Base-by-base conservation (phyloP, 352 stramenopile species). In the Phytophthora syringae region DNA sequence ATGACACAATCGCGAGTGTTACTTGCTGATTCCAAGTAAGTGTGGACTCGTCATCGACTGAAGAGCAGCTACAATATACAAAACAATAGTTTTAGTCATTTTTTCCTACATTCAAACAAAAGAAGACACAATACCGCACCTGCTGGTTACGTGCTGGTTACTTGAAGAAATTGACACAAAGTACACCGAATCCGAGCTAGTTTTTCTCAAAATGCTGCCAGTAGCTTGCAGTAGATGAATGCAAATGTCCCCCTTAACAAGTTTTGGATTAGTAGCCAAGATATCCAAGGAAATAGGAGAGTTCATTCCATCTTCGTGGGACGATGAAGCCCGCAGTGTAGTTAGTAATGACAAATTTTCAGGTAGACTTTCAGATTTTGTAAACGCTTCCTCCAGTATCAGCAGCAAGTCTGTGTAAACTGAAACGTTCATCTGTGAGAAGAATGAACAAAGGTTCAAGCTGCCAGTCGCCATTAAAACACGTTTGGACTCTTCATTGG, bases 1-100 rank as follows among this genome's bases (percentile, higher is more conserved):
- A 15, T 37, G 30, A 67, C 0, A 28, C 30, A 4, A 77, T 42
- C 10, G 53, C 39, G 37, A 83, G 54, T 15, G 53, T 24, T 9
- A 80, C 7, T 1, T 83, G 69, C 16, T 83, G 72, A 42, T 83
- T 66, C 75, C 75, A 83, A 12, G 53, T 42, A n/a, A 80, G 7
- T 13, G 42, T 59, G 15, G 42, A 24, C 7, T 18, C 6, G 36
- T 64, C 57, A 24, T 42, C 44, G 49, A 39, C 15, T 34, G n/a
- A 39, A 10, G 51, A 52, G 22, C 30, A 68, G 3, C 64, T 72
- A 56, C 22, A 47, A 7, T 54, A 56, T 45, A 40, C 47, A 62
- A 15, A 25, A 47, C 5, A 27, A 34, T 5, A 50, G 3, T 22
- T 25, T 48, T 37, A 64, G 43, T 48, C 30, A 28, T 13, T 11